Base-by-base conservation (phyloP, 768 basidiomycete genomes). In the Filobasidium wieringae region DNA sequence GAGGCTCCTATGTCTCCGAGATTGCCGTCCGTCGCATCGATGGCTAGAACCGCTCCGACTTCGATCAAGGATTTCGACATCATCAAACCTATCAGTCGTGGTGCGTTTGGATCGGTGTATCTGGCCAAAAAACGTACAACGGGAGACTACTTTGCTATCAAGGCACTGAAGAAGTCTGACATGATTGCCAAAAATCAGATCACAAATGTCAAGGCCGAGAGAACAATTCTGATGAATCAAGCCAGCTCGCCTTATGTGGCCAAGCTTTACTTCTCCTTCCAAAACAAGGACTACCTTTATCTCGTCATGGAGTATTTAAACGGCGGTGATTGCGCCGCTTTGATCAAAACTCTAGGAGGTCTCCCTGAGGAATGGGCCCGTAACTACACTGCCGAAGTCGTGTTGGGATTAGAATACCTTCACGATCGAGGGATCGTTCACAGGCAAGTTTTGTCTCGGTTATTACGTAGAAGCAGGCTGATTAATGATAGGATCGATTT, bases 121-220 rank as follows among this genome's bases (percentile, higher is more conserved):
- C 80, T 99, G 53, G 88, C 95, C 40, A 97, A 93, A 79, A 99
- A 99, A 81, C 92, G 89, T 67, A 86, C 81, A 5, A 99, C 95
- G 1, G 95, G 95, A 53, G 95, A 97, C 75, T 97, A 96, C 75
- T 99, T 86, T 76, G 95, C 95, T 27, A 93, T 99, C 82, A 99
- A 99, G 76, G 92, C 97, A n/a, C 76, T 99, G 71, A 96, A 93
- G 78, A 99, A 99, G 78, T 89, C 91, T n/a, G 95, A 99, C 76
- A 99, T 99, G 95, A 97, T 99, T 72, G 88, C 95, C 37, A 99
- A 99, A 81, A 99, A 99, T 77, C 95, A 99, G 75, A 93, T 99
- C 72, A 97, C 95, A 50, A 99, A 97, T 71, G 95, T 99, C 74
- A 97, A 97, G 76, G 95, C 95, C 1, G 95, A 99, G 77, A 82